Evolutionary conservation across 169 alveolate genomes (phyloP).

Genomic region (Cryptosporidium ryanae): DNA sequence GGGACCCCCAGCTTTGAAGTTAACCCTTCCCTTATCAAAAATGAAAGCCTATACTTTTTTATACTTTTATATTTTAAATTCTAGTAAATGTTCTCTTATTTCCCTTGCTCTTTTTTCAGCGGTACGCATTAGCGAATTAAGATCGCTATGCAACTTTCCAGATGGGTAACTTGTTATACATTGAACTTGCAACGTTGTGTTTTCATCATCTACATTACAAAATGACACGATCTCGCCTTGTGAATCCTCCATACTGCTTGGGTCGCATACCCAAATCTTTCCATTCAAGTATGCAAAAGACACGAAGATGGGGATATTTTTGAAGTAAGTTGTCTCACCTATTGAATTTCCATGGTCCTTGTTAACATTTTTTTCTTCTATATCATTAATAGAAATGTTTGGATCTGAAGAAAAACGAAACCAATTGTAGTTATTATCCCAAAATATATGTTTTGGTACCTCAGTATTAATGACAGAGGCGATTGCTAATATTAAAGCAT

Average conservation of each 20-base stretch:
- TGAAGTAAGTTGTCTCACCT: background rate
- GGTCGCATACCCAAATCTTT: slow-evolving; percentile 64
- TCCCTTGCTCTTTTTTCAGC: slow-evolving; percentile 48
- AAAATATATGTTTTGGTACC: slow-evolving; percentile 28
- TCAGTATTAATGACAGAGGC: slow-evolving; percentile 22
- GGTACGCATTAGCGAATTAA: slow-evolving; percentile 4
- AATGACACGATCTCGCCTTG: slow-evolving; percentile 30
- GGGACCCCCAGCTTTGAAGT: too few species aligned
- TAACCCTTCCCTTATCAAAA: too few species aligned
- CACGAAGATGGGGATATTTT: slow-evolving; percentile 59
- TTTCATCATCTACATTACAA: slow-evolving; percentile 45
- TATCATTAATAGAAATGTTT: background rate
- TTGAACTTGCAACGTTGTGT: slow-evolving; percentile 31
- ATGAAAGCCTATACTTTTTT: too few species aligned
- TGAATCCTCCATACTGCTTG: slow-evolving; percentile 63
- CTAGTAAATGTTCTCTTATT: slow-evolving; percentile 7
- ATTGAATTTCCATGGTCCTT: background rate
- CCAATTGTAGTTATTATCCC: slow-evolving; percentile 44
- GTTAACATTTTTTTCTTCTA: background rate
- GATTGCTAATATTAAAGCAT: slow-evolving; percentile 28
- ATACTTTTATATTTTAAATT: background rate
- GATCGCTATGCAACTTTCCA: background rate
- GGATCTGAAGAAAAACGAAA: background rate
- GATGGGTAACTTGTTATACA: slow-evolving; percentile 33
- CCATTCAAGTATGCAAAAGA: slow-evolving; percentile 50